A percentile compares a stretch with the other conserved stretches of the same genome.
These are phyloP conservation scores for Boletus sp. DNA, from an alignment of 768 basidiomycete genomes.

Conservation along the genomic window DNA sequence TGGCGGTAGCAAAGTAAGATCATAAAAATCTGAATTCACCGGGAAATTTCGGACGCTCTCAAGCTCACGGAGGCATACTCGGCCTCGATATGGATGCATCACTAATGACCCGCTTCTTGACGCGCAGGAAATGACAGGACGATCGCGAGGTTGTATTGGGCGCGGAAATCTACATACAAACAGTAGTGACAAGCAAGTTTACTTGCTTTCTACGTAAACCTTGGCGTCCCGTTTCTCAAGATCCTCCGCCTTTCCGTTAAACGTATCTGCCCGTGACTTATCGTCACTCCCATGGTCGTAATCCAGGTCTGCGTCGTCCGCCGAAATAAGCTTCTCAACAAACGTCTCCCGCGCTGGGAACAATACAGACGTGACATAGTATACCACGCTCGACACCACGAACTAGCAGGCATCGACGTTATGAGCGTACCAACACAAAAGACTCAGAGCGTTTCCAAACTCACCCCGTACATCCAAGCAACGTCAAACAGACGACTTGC, in stretches of 20 bases:
- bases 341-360: slow-evolving; percentile 32
- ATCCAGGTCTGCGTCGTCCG: slow-evolving; percentile 19
- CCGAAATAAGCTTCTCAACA: slow-evolving; percentile 28
- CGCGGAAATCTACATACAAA: no score
- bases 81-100: no score
- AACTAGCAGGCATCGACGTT: slow-evolving; percentile 16
- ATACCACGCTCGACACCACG: slow-evolving; percentile 27
- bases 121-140: no score
- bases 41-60: no score
- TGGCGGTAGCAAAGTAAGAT: no score
- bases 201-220: not conserved
- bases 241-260: not conserved
- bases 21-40: no score
- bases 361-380: slow-evolving; percentile 29
- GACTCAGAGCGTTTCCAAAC: slow-evolving; percentile 22
- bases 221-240: not conserved
- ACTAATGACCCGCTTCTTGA: no score
- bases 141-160: no score
- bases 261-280: not conserved
- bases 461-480: slow-evolving; percentile 75
- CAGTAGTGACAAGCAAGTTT: not conserved
- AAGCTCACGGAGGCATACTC: no score
- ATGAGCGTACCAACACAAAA: not conserved
- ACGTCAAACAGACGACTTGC: slow-evolving; percentile 61
- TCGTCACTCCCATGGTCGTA: not conserved